Conservation (phyloP, 768 basidiomycete species). For the Pisolithus tinctorius region DNA sequence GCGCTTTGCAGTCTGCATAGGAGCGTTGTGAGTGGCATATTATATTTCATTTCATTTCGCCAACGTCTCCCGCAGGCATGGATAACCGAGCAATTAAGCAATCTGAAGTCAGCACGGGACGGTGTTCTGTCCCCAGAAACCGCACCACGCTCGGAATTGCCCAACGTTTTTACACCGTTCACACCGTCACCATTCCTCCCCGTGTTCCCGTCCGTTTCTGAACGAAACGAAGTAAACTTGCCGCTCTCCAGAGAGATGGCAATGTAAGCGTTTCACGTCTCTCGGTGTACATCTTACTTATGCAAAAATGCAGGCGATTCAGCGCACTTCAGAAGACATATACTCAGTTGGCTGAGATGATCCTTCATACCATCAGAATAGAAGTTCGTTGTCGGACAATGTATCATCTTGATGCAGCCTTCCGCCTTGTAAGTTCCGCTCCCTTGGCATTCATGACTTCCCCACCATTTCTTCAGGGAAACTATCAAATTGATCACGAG, state of each 20-base stretch:
- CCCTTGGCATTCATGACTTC: background rate
- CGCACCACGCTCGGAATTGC: slow-evolving; percentile 38
- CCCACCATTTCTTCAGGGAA: slow-evolving; percentile 49
- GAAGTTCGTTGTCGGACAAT: slow-evolving; percentile 83
- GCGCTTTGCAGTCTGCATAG: slow-evolving; percentile 75
- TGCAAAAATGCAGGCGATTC: slow-evolving; percentile 60
- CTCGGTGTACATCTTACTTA: background rate
- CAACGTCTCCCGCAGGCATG: slow-evolving; percentile 50
- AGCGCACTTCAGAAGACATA: slow-evolving; percentile 88
- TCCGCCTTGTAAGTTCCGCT: slow-evolving; percentile 54
- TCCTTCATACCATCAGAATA: slow-evolving; percentile 80
- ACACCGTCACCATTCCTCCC: slow-evolving; percentile 42
- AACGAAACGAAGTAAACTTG: slow-evolving; percentile 51
- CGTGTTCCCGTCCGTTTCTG: slow-evolving; percentile 28
- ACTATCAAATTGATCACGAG: slow-evolving; percentile 76
- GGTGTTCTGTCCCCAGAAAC: slow-evolving; percentile 42
- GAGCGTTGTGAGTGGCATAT: slow-evolving; percentile 61
- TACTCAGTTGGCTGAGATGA: slow-evolving; percentile 79
- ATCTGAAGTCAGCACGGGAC: slow-evolving; percentile 57
- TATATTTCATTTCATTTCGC: slow-evolving; percentile 2
- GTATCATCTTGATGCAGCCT: slow-evolving; percentile 72
- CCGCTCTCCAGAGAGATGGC: slow-evolving; percentile 87
- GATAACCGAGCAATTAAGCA: slow-evolving; percentile 70
- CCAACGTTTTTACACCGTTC: slow-evolving; percentile 36
- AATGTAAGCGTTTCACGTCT: slow-evolving; percentile 49